Base-by-base conservation (phyloP, 441 rosid genomes). In the Gossypium laxum region DNA sequence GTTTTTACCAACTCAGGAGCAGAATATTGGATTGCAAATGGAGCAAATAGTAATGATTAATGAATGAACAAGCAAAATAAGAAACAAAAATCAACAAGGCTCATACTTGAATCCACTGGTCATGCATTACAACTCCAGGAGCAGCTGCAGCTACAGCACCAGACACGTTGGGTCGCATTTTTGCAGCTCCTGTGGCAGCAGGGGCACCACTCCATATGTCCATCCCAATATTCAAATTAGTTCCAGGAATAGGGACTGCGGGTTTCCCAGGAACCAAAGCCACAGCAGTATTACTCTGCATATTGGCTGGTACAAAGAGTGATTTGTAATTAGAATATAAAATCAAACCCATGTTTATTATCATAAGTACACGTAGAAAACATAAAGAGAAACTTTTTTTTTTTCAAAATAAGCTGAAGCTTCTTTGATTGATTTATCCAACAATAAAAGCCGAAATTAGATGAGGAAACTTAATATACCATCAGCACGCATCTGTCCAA, bases 161-260 rank as follows among this genome's bases (percentile, higher is more conserved):
- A 11, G 88, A 74, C 38, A 81, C 55, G 28, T 80, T 77, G 51
- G 84, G 75, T 78, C 88, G 79, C 78, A 88, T 75, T 82, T 89
- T 92, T 62, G 87, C 75, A 64, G 86, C 76, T 74, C 88, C 95
- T 69, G 85, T 81, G 69, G 88, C 75, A 61, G 84, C 88, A 45
- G 90, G 38, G 72, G 98, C 79, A 22, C 82, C 79, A 76, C 79
- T 88, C 93, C 93, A 90, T 32, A 86, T 77, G 69, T 89, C 97
- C 91, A 95, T 91, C 70, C 97, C 99, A 1, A 92, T 91, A 75
- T 92, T 92, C 72, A 92, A 83, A 81, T 85, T 88, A 77, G 97
- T 87, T 58, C 80, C 92, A 1, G 93, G 91, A 74, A 77, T 30
- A 22, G 89, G 73, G 4, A 54, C 88, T n/a, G 80, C 80, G 62